Percentiles rank a stretch among this genome's conserved stretches.
These are phyloP conservation scores for Dioscorea cayenensis DNA, from an alignment of 116 monocot genomes.

Conservation along the genomic window DNA sequence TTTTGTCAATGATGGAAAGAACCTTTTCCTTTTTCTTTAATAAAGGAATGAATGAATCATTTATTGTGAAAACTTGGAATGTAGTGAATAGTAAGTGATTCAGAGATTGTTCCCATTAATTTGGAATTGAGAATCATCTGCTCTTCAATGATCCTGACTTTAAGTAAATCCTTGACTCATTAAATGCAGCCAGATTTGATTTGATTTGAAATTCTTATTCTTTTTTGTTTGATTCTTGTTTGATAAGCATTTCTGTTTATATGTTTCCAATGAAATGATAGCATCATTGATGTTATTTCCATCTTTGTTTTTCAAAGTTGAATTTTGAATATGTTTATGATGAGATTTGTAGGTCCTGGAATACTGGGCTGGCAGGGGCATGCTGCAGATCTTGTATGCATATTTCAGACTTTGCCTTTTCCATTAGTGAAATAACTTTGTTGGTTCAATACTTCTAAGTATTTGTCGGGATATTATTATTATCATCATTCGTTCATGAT, in stretches of 20 bases:
- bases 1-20: neutral
- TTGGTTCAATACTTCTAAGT: too few relatives aligned
- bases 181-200: too few relatives aligned
- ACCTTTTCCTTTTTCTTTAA: neutral
- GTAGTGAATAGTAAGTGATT: too few relatives aligned
- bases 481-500: neutral
- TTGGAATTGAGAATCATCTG: too few relatives aligned
- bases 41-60: too few relatives aligned
- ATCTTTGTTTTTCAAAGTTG: neutral
- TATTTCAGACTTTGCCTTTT: neutral
- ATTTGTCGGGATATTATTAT: neutral
- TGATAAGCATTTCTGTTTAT: neutral
- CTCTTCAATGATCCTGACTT: too few relatives aligned
- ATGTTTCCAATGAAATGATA: neutral
- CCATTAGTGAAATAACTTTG: too few relatives aligned
- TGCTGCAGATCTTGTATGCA: slow-evolving; percentile 98
- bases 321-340: neutral
- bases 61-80: too few relatives aligned
- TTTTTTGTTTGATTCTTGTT: neutral
- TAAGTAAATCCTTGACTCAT: too few relatives aligned
- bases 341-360: slow-evolving; percentile 53
- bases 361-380: slow-evolving; percentile 83
- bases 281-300: too few relatives aligned
- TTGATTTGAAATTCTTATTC: too few relatives aligned
- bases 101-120: too few relatives aligned